Evolutionary conservation across 2,329 filamentous ascomycete genomes (phyloP), one percentile per base, ranked within the genome.

Genomic region (Xylaria sp.): DNA sequence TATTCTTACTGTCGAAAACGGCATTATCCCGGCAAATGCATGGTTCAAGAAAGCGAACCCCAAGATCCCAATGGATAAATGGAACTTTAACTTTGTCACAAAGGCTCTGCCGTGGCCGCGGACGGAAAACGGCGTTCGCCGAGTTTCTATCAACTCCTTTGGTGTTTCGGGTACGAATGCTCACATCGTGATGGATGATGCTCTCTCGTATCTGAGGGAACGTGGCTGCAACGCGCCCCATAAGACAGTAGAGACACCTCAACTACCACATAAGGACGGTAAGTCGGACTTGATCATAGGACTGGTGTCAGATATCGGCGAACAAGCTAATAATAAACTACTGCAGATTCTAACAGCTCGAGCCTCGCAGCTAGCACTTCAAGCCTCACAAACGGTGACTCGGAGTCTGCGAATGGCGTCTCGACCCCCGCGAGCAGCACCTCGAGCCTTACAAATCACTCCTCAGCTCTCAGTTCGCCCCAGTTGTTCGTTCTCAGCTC

Each of bases 131-230:
- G 69, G 66, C 6, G 17, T 63, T 15, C 63, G 66, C 31, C 59
- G 69, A 36, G 51, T 65, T 17, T 71, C 69, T 11, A 59, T 67
- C n/a, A 70, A 67, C 28, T 67, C 64, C 2, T 67, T 70, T n/a
- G 64, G 67, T 58, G 64, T 67, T 23, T 51, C 42, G 2, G 65
- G 64, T 20, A 67, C 67, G 5, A 70, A 70, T 23, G 64, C 64
- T 11, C 67, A 70, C 40, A 10, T 70, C 2, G 60, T 67, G 1
- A 44, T 69, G n/a, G 63, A 69, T 40, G 63, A 69, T 26, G 66
- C 66, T 23, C 36, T 59, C 17, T 23, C 33, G 6, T 70, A 44
- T 61, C 48, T 70, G 1, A 65, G 54, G 42, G 63, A 59, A 20
- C 57, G 49, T 57, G 66, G 62, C 2, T 66, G 36, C 13, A 51